Conservation (phyloP, 306 rosid genomes). For the Vachellia collinsii region DNA sequence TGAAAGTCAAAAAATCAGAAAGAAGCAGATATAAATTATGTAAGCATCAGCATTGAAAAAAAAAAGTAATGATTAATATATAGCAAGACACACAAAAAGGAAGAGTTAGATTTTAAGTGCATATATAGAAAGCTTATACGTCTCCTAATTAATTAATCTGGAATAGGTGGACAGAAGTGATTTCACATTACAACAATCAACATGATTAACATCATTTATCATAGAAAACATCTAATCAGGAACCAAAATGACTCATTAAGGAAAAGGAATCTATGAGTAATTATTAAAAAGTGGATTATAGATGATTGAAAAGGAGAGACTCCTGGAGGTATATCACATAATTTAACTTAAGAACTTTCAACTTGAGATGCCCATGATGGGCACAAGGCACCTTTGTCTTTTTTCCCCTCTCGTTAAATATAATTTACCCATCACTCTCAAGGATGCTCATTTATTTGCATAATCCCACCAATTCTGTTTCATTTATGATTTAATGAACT, state of each 20-base stretch:
- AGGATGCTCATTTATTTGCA: constrained; percentile 29
- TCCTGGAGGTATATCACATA: background rate
- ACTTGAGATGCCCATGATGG: constrained; percentile 47
- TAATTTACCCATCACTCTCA: constrained; percentile 33
- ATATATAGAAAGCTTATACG: background rate
- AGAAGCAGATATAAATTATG: background rate
- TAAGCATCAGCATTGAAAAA: too few relatives aligned
- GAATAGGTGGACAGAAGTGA: constrained; percentile 13
- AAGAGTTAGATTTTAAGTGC: background rate
- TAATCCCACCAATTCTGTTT: constrained; percentile 25
- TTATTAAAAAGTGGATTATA: constrained; percentile 34
- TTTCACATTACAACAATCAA: constrained; percentile 29
- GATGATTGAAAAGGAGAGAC: constrained; percentile 23
- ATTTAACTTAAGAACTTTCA: constrained; percentile 39
- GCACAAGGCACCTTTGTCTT: constrained; percentile 40
- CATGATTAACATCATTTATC: constrained; percentile 28
- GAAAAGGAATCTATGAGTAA: constrained; percentile 33
- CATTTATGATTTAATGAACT: background rate
- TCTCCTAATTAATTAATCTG: background rate
- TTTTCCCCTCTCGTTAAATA: constrained; percentile 8
- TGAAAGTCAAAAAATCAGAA: background rate
- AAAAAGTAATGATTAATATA: background rate
- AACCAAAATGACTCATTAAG: constrained; percentile 21
- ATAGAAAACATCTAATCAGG: constrained; percentile 36
- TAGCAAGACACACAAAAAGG: background rate